phyloP scores from a whole-genome alignment of 805 yeast genomes.

The Zygoascus tannicola region DNA sequence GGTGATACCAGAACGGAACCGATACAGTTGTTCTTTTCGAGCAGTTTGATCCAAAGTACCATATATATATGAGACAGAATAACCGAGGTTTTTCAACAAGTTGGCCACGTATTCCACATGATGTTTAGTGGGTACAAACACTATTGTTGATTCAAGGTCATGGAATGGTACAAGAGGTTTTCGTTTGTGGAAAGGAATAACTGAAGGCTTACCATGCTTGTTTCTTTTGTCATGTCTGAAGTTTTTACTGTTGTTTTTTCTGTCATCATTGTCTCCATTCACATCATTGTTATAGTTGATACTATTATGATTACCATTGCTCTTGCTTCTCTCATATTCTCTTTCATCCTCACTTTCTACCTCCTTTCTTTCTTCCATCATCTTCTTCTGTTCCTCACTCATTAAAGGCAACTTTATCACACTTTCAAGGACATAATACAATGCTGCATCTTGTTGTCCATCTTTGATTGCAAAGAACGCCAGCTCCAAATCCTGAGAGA shows the following conservation, averaged over 20 bases:
- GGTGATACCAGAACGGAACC: conserved; percentile 77
- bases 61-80: conserved; percentile 79
- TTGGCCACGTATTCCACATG: conserved; percentile 87
- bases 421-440: conserved; percentile 67
- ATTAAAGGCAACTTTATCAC: conserved; percentile 80
- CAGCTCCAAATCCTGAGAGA: conserved; percentile 87
- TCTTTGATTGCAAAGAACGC: conserved; percentile 72
- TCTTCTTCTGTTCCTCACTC: conserved; percentile 53
- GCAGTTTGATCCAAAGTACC: conserved; percentile 95
- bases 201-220: neutral
- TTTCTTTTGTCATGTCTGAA: conserved; percentile 20
- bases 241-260: conserved; percentile 30
- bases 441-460: conserved; percentile 82
- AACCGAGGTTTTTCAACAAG: conserved; percentile 68
- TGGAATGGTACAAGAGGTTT: conserved; percentile 67
- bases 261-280: too few species aligned
- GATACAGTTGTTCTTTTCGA: conserved; percentile 75
- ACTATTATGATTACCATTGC: too few species aligned
- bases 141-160: conserved; percentile 75
- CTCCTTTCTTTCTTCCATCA: conserved; percentile 32
- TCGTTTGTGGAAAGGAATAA: conserved; percentile 18
- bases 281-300: too few species aligned
- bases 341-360: conserved; percentile 45
- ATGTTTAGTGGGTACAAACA: conserved; percentile 94
- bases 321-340: conserved; percentile 28